A percentile compares a stretch with the other conserved stretches of the same genome.
Conservation (phyloP, 1,139 yeast genomes). For the Protomyces inundatus region DNA sequence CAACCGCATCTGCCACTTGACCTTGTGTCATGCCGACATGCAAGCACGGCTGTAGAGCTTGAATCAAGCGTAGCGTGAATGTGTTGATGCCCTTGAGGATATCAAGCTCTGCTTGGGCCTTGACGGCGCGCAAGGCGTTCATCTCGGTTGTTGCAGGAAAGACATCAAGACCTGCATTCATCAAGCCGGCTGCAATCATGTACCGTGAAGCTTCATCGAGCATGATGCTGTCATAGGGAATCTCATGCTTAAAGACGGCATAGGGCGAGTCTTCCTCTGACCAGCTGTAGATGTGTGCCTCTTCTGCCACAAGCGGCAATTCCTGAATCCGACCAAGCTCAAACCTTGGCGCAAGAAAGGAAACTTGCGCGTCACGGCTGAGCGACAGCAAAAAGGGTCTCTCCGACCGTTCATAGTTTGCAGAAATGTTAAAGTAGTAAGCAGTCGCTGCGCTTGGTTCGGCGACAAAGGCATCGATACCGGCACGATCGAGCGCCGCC, state of each 20-base stretch:
- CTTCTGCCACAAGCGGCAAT: not conserved
- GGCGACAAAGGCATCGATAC: constrained; percentile 18
- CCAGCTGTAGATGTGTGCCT: constrained; percentile 9
- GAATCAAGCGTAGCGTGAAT: constrained; percentile 12
- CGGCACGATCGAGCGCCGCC: not conserved
- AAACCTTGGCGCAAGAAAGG: constrained; percentile 22
- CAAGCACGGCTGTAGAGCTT: constrained; percentile 8
- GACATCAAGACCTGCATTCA: not conserved
- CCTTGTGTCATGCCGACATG: not conserved
- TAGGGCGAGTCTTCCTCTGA: constrained; percentile 24
- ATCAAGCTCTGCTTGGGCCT: constrained; percentile 14
- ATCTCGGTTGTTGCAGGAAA: constrained; percentile 1
- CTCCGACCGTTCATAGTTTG: constrained; percentile 16
- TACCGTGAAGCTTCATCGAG: constrained; percentile 19
- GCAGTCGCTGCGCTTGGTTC: constrained; percentile 23
- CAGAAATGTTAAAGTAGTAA: constrained; percentile 18
- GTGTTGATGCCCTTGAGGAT: constrained; percentile 12
- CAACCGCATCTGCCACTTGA: not conserved
- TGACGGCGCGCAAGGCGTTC: constrained; percentile 11
- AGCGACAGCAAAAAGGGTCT: constrained; percentile 16
- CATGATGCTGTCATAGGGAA: constrained; percentile 1
- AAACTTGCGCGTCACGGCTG: not conserved
- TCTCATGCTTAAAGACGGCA: not conserved
- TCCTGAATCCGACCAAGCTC: constrained; percentile 17
- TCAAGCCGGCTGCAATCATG: constrained; percentile 21